Evolutionary conservation across 371 early-diverging fungal species (phyloP).

Genomic region (Circinella minor): DNA sequence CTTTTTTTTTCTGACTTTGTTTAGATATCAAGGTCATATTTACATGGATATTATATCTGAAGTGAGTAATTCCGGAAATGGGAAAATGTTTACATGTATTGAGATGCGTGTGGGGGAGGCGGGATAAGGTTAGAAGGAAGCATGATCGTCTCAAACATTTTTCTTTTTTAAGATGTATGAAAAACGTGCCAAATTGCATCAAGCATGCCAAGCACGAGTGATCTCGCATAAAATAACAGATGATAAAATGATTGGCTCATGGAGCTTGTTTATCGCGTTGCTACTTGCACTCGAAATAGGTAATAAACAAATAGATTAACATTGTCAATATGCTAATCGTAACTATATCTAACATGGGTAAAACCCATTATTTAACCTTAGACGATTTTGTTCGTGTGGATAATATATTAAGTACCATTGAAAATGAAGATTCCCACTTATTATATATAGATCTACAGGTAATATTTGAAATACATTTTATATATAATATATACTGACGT

Average conservation of each 20-base stretch:
- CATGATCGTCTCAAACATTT: no score
- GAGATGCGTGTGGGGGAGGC: no score
- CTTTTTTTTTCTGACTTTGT: no score
- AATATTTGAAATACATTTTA: not conserved
- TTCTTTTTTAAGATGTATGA: constrained; percentile 6
- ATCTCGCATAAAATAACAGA: not conserved
- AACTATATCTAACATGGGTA: no score
- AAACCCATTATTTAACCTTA: constrained; percentile 2
- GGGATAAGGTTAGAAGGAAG: no score
- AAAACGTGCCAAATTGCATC: not conserved
- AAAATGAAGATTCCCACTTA: not conserved
- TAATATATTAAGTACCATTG: not conserved
- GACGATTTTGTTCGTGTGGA: constrained; percentile 35
- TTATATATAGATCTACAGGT: constrained; percentile 18
- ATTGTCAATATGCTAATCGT: no score
- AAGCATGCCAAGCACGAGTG: constrained; percentile 4
- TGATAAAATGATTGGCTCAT: not conserved
- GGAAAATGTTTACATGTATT: no score
- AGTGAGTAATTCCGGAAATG: not conserved
- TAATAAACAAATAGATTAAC: not conserved
- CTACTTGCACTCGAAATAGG: constrained; percentile 34
- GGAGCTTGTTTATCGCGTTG: constrained; percentile 29
- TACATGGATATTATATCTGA: not conserved
- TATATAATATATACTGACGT: no score
- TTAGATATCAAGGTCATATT: not conserved